These are phyloP conservation scores for Candida orba DNA, from an alignment of 805 yeast genomes.

Conservation along the genomic window DNA sequence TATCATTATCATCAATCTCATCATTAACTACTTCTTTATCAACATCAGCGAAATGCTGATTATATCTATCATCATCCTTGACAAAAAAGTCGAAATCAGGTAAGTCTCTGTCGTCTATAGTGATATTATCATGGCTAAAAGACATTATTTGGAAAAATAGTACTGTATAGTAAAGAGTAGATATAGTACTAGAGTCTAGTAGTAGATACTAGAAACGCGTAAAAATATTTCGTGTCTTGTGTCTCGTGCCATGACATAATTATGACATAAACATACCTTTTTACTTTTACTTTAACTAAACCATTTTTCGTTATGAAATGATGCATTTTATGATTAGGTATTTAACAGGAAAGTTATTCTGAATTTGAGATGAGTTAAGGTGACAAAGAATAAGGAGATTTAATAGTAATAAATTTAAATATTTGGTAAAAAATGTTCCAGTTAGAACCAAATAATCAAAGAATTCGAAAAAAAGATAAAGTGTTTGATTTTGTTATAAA, in stretches of 20 bases:
- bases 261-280: too few species aligned
- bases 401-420: too few species aligned
- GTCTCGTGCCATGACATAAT: too few species aligned
- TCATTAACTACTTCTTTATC: neutral
- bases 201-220: neutral
- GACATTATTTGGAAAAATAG: neutral
- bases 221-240: neutral
- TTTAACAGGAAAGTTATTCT: too few species aligned
- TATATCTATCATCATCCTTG: neutral
- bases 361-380: too few species aligned
- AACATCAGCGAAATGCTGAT: neutral
- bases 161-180: neutral
- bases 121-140: neutral
- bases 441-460: neutral
- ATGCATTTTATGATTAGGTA: neutral
- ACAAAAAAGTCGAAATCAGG: slow-evolving; percentile 2
- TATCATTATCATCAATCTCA: neutral
- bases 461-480: neutral
- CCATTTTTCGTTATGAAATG: too few species aligned
- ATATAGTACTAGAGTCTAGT: too few species aligned
- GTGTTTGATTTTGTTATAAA: neutral
- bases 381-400: too few species aligned
- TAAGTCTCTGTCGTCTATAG: neutral
- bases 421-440: too few species aligned
- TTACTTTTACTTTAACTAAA: too few species aligned